Conservation (phyloP, 2,329 filamentous ascomycete genomes). For the Epicoccum sorghinum region DNA sequence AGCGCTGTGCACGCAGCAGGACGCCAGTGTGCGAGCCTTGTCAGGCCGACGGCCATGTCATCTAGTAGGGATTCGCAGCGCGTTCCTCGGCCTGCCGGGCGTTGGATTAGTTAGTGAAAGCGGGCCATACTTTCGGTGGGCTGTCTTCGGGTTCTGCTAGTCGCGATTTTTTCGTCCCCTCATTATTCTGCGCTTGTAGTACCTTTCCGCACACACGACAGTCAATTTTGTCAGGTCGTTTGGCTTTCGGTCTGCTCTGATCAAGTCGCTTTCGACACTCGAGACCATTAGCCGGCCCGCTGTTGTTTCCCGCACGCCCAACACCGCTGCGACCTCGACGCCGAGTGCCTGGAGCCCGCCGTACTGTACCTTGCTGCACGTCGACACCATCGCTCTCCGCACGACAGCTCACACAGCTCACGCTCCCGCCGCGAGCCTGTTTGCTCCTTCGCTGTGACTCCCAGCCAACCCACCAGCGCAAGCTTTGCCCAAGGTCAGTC, state of each 20-base stretch:
- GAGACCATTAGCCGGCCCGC: slow-evolving; percentile 33
- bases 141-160: slow-evolving; percentile 8
- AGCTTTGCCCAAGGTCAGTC: slow-evolving; percentile 36
- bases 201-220: slow-evolving; percentile 41
- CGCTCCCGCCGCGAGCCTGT: slow-evolving; percentile 12
- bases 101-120: slow-evolving; percentile 16
- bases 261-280: slow-evolving; percentile 27
- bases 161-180: slow-evolving; percentile 22
- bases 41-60: slow-evolving; percentile 12
- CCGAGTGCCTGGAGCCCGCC: slow-evolving; percentile 39
- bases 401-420: slow-evolving; percentile 17
- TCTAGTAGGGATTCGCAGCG: slow-evolving; percentile 19
- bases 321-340: slow-evolving; percentile 22
- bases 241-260: slow-evolving; percentile 36
- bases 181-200: slow-evolving; percentile 28
- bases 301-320: slow-evolving; percentile 28
- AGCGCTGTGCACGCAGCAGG: slow-evolving; percentile 4
- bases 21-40: slow-evolving; percentile 7
- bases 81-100: slow-evolving; percentile 25
- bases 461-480: slow-evolving; percentile 17
- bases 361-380: slow-evolving; percentile 27
- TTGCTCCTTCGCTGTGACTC: slow-evolving; percentile 10
- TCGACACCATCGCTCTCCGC: slow-evolving; percentile 17
- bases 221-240: slow-evolving; percentile 37
- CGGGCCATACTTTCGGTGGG: slow-evolving; percentile 11